phyloP scores from a whole-genome alignment of 495 filamentous ascomycete species.

The Penicillium paxilli region DNA sequence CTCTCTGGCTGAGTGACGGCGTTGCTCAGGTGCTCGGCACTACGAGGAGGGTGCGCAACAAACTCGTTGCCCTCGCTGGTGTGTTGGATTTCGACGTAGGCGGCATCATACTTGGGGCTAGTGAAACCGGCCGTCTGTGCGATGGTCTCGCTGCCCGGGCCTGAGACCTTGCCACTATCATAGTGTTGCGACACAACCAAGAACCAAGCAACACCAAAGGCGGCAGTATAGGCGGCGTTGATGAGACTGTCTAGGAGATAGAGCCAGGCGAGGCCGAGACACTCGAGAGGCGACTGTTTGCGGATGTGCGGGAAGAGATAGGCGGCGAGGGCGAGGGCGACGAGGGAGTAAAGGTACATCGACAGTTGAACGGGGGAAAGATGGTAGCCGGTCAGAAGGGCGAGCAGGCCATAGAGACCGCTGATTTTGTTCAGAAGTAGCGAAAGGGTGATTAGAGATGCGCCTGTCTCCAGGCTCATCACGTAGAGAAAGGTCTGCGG shows the following conservation, averaged over 20 bases:
- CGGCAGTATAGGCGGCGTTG: constrained; percentile 74
- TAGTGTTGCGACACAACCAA: constrained; percentile 61
- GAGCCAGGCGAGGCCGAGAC: constrained; percentile 69
- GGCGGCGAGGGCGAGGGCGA: constrained; percentile 59
- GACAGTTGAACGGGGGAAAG: constrained; percentile 69
- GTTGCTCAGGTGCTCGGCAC: constrained; percentile 41
- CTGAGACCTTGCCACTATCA: constrained; percentile 39
- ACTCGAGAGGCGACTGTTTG: constrained; percentile 65
- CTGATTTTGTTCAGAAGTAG: constrained; percentile 86
- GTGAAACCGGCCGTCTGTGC: constrained; percentile 69
- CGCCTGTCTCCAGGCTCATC: constrained; percentile 82
- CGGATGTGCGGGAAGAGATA: constrained; percentile 71
- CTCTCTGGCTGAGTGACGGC: constrained; percentile 66
- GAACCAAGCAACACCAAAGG: constrained; percentile 84
- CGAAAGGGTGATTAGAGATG: constrained; percentile 75
- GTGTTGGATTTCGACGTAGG: constrained; percentile 27
- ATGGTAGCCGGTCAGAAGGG: constrained; percentile 71
- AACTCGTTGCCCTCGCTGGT: constrained; percentile 26
- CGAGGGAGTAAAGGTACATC: constrained; percentile 82
- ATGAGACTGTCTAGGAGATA: constrained; percentile 78
- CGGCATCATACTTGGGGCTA: constrained; percentile 61
- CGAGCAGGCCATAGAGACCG: constrained; percentile 84
- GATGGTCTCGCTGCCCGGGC: constrained; percentile 53
- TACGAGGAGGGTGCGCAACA: constrained; percentile 28
- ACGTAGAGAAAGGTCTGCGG: constrained; percentile 74